phyloP scores from a whole-genome alignment of 2,329 filamentous ascomycete genomes.

The Rhynchosporium agropyri region DNA sequence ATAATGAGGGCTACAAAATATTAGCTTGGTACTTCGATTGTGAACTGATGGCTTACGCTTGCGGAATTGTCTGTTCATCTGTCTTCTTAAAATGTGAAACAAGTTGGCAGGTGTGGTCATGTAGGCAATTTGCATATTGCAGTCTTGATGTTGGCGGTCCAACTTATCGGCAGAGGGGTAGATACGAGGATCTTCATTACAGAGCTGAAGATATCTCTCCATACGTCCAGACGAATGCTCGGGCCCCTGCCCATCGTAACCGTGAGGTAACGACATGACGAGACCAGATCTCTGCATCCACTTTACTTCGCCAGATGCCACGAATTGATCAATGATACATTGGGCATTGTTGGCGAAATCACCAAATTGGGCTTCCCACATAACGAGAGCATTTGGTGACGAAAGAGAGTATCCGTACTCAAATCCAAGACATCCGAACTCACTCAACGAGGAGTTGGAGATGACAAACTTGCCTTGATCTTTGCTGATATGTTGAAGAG shows the following conservation, averaged over 20 bases:
- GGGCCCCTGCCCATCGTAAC: constrained; percentile 96
- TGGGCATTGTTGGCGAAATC: constrained; percentile 99
- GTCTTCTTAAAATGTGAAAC: constrained; percentile 94
- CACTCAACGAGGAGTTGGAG: constrained; percentile 85
- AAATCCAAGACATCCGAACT: constrained; percentile 80
- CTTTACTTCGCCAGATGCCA: constrained; percentile 96
- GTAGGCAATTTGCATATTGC: constrained; percentile 98
- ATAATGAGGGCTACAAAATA: constrained; percentile 73
- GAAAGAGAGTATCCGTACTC: constrained; percentile 98
- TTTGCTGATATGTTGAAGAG: constrained; percentile 83
- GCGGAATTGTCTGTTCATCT: constrained; percentile 99
- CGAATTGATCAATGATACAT: constrained; percentile 98
- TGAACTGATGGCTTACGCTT: constrained; percentile 71
- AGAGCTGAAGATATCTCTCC: constrained; percentile 95
- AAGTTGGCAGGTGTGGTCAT: constrained; percentile 95
- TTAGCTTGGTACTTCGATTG: constrained; percentile 28
- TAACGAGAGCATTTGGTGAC: constrained; percentile 93
- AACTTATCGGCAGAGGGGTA: constrained; percentile 89
- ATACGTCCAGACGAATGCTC: constrained; percentile 98
- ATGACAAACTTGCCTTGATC: constrained; percentile 97
- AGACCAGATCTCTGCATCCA: constrained; percentile 98
- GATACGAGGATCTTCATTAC: constrained; percentile 93
- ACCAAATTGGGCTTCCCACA: constrained; percentile 99
- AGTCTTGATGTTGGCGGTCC: constrained; percentile 97
- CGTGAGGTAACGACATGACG: constrained; percentile 94